Conservation (phyloP, 306 rosid species). For the Ormosia emarginata region DNA sequence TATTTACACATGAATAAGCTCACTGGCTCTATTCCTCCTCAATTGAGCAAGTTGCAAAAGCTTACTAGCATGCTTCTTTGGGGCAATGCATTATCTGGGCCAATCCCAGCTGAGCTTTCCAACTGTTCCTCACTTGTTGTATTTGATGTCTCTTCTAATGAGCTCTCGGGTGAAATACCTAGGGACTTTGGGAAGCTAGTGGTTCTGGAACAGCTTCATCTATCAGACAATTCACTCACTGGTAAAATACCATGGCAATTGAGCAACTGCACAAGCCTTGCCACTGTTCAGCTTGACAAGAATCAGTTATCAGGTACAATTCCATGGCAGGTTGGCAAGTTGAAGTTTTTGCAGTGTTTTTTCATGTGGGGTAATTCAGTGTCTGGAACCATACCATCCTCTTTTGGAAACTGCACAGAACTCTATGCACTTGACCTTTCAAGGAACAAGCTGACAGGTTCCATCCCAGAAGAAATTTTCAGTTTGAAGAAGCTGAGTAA, state of each 20-base stretch:
- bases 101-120: slow-evolving; percentile 76
- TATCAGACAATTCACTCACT: slow-evolving; percentile 72
- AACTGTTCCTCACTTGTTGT: slow-evolving; percentile 83
- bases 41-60: slow-evolving; percentile 73
- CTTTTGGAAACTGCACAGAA: slow-evolving; percentile 89
- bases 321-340: slow-evolving; percentile 76
- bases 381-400: slow-evolving; percentile 80
- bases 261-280: slow-evolving; percentile 86
- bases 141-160: slow-evolving; percentile 79
- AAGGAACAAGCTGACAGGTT: slow-evolving; percentile 84
- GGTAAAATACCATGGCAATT: slow-evolving; percentile 80
- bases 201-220: slow-evolving; percentile 84
- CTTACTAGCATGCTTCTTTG: slow-evolving; percentile 80
- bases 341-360: slow-evolving; percentile 68
- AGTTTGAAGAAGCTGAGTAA: slow-evolving; percentile 89
- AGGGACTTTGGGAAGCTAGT: slow-evolving; percentile 72
- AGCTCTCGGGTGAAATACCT: slow-evolving; percentile 71
- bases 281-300: slow-evolving; percentile 89
- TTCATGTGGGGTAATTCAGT: slow-evolving; percentile 91
- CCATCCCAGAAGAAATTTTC: slow-evolving; percentile 87
- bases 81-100: slow-evolving; percentile 74
- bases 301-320: slow-evolving; percentile 86
- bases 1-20: slow-evolving; percentile 85
- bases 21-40: slow-evolving; percentile 69
- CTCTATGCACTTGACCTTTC: slow-evolving; percentile 95